phyloP scores from a whole-genome alignment of 2,329 filamentous ascomycete species.

The Paradendryphiella salina region DNA sequence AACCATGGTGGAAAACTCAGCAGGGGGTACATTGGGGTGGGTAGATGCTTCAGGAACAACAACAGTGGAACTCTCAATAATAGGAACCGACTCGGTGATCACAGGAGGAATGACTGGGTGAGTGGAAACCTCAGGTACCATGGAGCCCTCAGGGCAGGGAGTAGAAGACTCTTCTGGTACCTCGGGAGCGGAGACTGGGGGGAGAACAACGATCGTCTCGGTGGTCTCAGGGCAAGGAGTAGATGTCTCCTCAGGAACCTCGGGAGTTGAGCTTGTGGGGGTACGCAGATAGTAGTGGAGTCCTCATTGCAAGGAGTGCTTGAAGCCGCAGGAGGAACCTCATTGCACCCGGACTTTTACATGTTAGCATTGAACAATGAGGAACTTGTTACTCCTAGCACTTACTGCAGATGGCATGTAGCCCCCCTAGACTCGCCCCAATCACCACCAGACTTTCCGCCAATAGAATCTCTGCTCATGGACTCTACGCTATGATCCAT shows the following conservation, averaged over 20 bases:
- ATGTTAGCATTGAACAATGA: background rate
- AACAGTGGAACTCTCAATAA: background rate
- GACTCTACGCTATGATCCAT: too few relatives aligned
- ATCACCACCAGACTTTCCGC: background rate
- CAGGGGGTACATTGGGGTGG: background rate
- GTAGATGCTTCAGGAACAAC: background rate
- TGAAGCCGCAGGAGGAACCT: background rate
- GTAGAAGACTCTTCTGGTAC: background rate
- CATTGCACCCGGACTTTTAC: background rate
- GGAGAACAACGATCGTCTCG: too few relatives aligned
- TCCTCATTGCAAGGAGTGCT: conserved; percentile 7
- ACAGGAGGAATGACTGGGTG: background rate
- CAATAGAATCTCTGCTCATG: background rate
- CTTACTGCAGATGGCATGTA: background rate
- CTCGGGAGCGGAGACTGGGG: too few relatives aligned
- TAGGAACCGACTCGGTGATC: background rate
- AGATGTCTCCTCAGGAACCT: background rate
- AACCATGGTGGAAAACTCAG: conserved; percentile 12
- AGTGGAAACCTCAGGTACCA: background rate
- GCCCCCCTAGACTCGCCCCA: background rate
- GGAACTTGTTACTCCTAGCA: background rate
- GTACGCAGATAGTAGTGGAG: too few relatives aligned
- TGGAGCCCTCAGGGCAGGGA: background rate
- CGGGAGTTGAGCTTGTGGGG: background rate
- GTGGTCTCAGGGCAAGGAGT: too few relatives aligned